Evolutionary conservation across 2,329 filamentous ascomycete species (phyloP), one percentile per base, ranked within the genome.

Genomic region (Aulographum hederae): DNA sequence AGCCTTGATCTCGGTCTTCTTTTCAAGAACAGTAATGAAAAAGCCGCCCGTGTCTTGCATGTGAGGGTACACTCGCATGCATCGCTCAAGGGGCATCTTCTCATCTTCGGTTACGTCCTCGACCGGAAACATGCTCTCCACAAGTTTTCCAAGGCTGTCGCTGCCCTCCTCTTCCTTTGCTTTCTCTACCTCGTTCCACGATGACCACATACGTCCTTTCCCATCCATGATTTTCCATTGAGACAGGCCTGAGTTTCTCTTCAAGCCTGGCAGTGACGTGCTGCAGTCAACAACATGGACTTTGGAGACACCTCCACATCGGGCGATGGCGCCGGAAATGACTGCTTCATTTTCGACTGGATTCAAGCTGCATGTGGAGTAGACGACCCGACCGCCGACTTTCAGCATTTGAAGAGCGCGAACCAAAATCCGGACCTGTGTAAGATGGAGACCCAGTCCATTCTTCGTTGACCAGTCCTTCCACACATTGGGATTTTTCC

Each of bases 311-410:
- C 89, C 89, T 38, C 89, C 89, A 46, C 85, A 95, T 34, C 85
- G 70, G 43, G 84, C 78, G 43, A 98, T 85, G 8, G 89, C 89
- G 17, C 78, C 76, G 1, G 80, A 73, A 37, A 98, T 63, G 12
- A 95, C 84, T 5, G 89, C 77, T 57, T 98, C 89, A 47, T 98
- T 93, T 61, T 98, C 89, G 18, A 95, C 73, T 0, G 89, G 89
- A 57, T 98, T 98, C 79, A 98, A 82, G 54, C 84, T 94, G 65
- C 89, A 98, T 14, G 89, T 98, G 3, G 86, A 95, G 60, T 95
- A 98, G 32, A 98, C 86, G 18, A 95, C 80, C 39, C 85, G 73
- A 32, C 89, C 89, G 26, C 89, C 86, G 34, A 82, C 78, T 62
- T 94, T 95, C 41, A 98, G 70, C 73, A 98, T 82, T 57, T 95